These are phyloP conservation scores for Cyclotella choctawhatcheeana DNA, from an alignment of 108 stramenopile genomes.

Conservation along the genomic window DNA sequence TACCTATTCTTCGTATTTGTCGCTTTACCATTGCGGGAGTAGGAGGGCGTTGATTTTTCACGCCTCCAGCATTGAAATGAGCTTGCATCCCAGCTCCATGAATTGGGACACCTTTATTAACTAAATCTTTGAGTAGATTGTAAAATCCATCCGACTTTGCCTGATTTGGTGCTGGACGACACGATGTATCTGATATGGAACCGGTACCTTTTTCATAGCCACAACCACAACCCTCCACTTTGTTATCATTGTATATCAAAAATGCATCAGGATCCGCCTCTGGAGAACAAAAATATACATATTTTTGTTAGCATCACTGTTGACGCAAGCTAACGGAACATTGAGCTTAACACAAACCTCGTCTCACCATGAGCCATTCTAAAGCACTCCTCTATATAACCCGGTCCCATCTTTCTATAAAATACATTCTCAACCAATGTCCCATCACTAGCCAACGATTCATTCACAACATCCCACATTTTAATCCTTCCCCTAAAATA, in stretches of 20 bases:
- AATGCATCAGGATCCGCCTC: constrained; percentile 91
- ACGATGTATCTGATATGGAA: neutral
- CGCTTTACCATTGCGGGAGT: constrained; percentile 91
- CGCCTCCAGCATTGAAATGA: constrained; percentile 87
- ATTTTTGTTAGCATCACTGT: too few relatives aligned
- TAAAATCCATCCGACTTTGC: constrained; percentile 88
- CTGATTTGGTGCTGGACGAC: constrained; percentile 49
- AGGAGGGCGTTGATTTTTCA: constrained; percentile 71
- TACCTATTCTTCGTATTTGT: constrained; percentile 85
- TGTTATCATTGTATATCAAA: constrained; percentile 94
- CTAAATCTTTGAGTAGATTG: constrained; percentile 71
- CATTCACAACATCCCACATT: constrained; percentile 95
- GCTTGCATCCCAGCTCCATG: constrained; percentile 93
- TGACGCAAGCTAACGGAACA: too few relatives aligned
- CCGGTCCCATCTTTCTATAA: constrained; percentile 85
- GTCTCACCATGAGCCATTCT: constrained; percentile 92
- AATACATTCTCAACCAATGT: constrained; percentile 88
- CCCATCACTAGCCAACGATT: constrained; percentile 86
- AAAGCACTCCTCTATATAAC: constrained; percentile 91
- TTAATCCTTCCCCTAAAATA: constrained; percentile 82
- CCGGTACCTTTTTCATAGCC: constrained; percentile 26
- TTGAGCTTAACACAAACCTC: too few relatives aligned
- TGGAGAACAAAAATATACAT: too few relatives aligned
- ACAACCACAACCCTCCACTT: constrained; percentile 86
- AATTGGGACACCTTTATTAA: constrained; percentile 74